Conservation (phyloP, 2,329 filamentous ascomycete genomes). For the Colletotrichum phormii region DNA sequence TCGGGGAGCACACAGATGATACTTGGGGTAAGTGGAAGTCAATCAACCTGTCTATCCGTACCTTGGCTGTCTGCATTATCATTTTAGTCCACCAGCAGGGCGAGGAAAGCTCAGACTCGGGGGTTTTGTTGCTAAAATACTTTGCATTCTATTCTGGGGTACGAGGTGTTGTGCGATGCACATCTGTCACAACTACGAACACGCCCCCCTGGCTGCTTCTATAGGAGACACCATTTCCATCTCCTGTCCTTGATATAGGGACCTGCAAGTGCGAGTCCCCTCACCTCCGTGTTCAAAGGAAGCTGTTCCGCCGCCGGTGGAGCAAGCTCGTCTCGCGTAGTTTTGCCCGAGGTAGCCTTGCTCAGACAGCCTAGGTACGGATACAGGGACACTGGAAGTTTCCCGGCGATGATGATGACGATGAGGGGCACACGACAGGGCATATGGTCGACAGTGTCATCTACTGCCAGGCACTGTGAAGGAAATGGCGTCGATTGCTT, state of each 20-base stretch:
- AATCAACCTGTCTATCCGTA: not conserved
- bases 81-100: not conserved
- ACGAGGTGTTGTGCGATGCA: slow-evolving; percentile 13
- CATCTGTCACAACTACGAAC: slow-evolving; percentile 1
- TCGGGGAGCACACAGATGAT: not conserved
- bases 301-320: not conserved
- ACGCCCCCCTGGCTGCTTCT: slow-evolving; percentile 1
- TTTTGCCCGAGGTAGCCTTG: not conserved
- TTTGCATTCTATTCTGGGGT: slow-evolving; percentile 32
- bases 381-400: not conserved
- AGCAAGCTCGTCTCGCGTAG: not conserved
- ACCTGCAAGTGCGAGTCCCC: not conserved
- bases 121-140: slow-evolving; percentile 6
- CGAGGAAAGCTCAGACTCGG: not conserved
- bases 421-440: not conserved
- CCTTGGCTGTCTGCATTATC: no score
- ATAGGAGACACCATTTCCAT: not conserved
- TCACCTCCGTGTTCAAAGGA: not conserved
- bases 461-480: not conserved
- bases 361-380: not conserved
- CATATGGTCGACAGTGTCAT: not conserved
- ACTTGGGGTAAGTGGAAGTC: not conserved
- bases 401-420: not conserved
- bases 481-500: not conserved
- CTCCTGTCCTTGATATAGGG: not conserved